phyloP scores from a whole-genome alignment of 1,284 basidiomycete species.

The Tetrapyrgos nigripes region DNA sequence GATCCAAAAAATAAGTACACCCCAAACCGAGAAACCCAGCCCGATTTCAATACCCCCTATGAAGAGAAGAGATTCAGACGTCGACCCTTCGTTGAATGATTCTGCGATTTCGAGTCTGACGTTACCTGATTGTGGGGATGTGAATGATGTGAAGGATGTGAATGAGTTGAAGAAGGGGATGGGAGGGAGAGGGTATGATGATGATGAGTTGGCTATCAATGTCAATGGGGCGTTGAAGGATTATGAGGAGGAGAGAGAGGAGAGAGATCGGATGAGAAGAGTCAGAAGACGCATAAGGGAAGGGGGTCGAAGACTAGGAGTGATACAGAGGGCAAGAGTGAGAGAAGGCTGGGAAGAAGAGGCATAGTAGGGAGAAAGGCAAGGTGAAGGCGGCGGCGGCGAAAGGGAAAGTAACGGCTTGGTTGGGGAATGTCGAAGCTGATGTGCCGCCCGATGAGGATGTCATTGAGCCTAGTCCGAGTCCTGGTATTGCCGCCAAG shows the following conservation, averaged over 20 bases:
- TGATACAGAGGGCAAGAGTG: slow-evolving; percentile 11
- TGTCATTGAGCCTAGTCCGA: slow-evolving; percentile 17
- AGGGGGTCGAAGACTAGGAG: slow-evolving; percentile 40
- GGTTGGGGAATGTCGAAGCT: slow-evolving; percentile 70
- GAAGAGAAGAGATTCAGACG: slow-evolving; percentile 12
- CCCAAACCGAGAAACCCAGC: no score
- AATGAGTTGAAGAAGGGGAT: no score
- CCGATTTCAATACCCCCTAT: slow-evolving; percentile 16
- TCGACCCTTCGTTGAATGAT: slow-evolving; percentile 56
- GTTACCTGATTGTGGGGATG: slow-evolving; percentile 54
- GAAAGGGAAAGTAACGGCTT: slow-evolving; percentile 77
- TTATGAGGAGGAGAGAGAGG: slow-evolving; percentile 27
- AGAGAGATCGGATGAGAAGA: slow-evolving; percentile 50
- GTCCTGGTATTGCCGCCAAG: slow-evolving; percentile 14
- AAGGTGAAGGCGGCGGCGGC: slow-evolving; percentile 44
- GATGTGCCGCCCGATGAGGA: slow-evolving; percentile 51
- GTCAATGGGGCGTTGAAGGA: slow-evolving; percentile 28
- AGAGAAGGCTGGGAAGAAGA: slow-evolving; percentile 29
- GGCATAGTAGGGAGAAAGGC: slow-evolving; percentile 34
- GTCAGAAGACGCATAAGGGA: slow-evolving; percentile 53
- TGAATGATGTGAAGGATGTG: no score
- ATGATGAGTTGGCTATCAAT: slow-evolving; percentile 8
- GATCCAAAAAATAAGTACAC: no score
- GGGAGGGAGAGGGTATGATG: slow-evolving; percentile 22
- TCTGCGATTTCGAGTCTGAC: slow-evolving; percentile 79